Base-by-base conservation (phyloP, 192 early-diverging fungal genomes). In the Backusella sp. region DNA sequence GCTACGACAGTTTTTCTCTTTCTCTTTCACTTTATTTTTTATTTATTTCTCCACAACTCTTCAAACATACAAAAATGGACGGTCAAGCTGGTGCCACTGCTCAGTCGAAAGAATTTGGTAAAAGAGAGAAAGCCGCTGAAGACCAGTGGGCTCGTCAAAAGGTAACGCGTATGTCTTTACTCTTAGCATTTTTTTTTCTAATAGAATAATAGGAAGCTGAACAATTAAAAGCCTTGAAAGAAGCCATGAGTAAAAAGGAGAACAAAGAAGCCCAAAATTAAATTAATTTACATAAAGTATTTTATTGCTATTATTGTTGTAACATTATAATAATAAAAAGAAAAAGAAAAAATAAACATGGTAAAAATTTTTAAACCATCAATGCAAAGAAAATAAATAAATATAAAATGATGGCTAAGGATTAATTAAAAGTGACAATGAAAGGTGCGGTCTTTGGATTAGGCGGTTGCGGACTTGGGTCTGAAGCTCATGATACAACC, bases 401-500 rank as follows among this genome's bases (percentile, higher is more conserved):
- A 66, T 66, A 62, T 32, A 32, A 32, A 39, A 66, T 62, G 30
- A 74, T 74, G 73, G 37, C 1, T 15, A 30, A 21, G 21, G 21
- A 66, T 32, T 14, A 34, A 37, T 17, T 66, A 30, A 28, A 42
- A 52, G 28, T 21, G 7, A 41, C 4, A 69, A 37, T 28, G 28
- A 66, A 41, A 21, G 35, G 21, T 39, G 35, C 12, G 23, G 21
- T 36, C 19, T 39, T 39, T 39, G 39, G 15, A n/a, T 73, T 78
- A 78, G 28, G 46, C 59, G 34, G 77, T 34, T 44, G 71, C 67
- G 12, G 70, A 15, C 34, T 72, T 68, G 42, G 82, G 82, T 52
- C 44, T 73, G 49, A 83, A 79, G 56, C 76, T 83, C 78, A 83
- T 77, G 76, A 73, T 76, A 69, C 78, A 79, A 35, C 78, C 82